A percentile compares a stretch with the other conserved stretches of the same genome.
Conservation (phyloP, 352 stramenopile genomes). For the Pythium periplocum region DNA sequence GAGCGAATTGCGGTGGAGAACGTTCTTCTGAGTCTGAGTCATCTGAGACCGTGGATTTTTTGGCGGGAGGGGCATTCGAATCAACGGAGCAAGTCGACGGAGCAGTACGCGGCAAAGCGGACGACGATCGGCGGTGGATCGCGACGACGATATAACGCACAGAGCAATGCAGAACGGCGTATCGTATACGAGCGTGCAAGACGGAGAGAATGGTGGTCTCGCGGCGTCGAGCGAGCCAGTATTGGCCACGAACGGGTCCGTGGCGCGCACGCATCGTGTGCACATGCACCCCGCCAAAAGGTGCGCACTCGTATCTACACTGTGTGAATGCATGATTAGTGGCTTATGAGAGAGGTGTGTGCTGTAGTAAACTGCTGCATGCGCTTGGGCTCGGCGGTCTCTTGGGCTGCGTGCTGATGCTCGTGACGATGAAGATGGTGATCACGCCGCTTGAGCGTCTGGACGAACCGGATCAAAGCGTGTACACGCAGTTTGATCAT, state of each 20-base stretch:
- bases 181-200: no score
- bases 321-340: background rate
- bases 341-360: background rate
- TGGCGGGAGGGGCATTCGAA: no score
- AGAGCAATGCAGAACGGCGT: background rate
- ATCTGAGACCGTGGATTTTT: no score
- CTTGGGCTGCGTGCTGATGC: slow-evolving; percentile 11
- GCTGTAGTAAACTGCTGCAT: slow-evolving; percentile 12
- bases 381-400: slow-evolving; percentile 13
- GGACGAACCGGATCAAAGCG: slow-evolving; percentile 6
- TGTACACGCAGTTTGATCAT: slow-evolving; percentile 9
- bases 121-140: no score
- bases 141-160: background rate
- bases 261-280: background rate
- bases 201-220: no score
- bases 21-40: no score
- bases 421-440: slow-evolving; percentile 15
- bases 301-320: slow-evolving; percentile 3
- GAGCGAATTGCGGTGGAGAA: no score
- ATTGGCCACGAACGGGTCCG: background rate
- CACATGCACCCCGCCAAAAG: slow-evolving; percentile 27
- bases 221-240: no score
- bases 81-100: no score
- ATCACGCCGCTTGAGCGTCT: slow-evolving; percentile 8
- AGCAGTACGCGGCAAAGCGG: no score